Evolutionary conservation across 2,329 filamentous ascomycete species (phyloP).

Genomic region (Sporothrix protearum): DNA sequence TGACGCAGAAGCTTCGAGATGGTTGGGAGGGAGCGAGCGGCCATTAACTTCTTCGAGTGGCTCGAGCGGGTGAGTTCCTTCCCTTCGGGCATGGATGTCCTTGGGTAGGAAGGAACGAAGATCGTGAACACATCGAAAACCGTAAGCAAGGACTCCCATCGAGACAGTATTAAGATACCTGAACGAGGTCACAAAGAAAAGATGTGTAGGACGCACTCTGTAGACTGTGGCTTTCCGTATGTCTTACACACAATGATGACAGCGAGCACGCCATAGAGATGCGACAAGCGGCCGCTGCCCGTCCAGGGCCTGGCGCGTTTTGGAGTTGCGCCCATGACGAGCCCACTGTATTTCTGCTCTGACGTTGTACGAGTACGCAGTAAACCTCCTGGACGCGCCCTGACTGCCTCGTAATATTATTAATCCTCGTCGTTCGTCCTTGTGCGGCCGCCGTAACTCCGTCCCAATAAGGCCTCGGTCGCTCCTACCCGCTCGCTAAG

Average conservation of each 20-base stretch:
- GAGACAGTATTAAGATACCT: not conserved
- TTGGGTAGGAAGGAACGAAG: not conserved
- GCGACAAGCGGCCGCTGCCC: not conserved
- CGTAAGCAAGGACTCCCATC: not conserved
- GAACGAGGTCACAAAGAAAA: not conserved
- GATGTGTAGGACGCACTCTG: not conserved
- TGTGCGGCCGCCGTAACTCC: not conserved
- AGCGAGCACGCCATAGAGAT: conserved; percentile 11
- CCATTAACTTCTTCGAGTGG: not conserved
- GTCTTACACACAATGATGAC: not conserved
- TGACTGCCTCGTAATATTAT: not conserved
- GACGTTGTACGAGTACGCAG: no score
- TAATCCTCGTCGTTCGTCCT: not conserved
- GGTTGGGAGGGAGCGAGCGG: not conserved
- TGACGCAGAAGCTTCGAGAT: conserved; percentile 3
- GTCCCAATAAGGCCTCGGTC: not conserved
- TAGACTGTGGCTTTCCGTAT: not conserved
- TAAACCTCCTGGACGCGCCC: not conserved
- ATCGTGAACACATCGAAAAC: not conserved
- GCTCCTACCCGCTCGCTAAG: not conserved
- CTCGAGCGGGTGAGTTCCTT: not conserved
- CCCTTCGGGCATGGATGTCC: not conserved
- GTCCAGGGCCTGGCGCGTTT: not conserved
- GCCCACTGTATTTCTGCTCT: not conserved
- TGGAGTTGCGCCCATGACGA: not conserved